Evolutionary conservation across 495 filamentous ascomycete species (phyloP).

Genomic region (Cetradonia linearis): DNA sequence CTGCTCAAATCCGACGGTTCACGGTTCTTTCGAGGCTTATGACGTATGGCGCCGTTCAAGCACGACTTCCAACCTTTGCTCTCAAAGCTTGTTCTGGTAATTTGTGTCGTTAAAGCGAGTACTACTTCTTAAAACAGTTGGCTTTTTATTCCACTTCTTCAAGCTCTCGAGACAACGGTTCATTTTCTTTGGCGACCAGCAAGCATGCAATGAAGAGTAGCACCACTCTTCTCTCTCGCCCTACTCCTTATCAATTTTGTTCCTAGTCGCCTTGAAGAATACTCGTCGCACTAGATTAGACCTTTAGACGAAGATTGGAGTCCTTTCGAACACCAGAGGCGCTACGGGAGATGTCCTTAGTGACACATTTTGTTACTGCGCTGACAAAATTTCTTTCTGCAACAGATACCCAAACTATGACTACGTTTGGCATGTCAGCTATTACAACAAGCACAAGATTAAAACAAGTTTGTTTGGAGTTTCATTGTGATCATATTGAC

Average conservation of each 20-base stretch:
- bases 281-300: no score
- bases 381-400: no score
- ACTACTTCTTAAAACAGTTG: neutral
- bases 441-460: no score
- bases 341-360: no score
- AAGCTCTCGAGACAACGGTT: neutral
- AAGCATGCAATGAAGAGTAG: neutral
- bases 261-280: no score
- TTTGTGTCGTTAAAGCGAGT: neutral
- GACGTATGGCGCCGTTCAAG: neutral
- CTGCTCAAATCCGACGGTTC: neutral
- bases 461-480: no score
- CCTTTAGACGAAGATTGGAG: no score
- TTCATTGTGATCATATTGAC: no score
- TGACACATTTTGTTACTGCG: no score
- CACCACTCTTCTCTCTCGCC: neutral
- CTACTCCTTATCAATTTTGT: neutral
- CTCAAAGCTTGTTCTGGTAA: neutral
- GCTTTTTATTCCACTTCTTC: neutral
- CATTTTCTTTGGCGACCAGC: neutral
- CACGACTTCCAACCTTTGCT: neutral
- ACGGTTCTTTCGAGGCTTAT: neutral
- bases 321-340: no score
- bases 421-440: no score
- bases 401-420: no score